phyloP scores from a whole-genome alignment of 805 yeast genomes.

The Scheffersomyces lignosus region DNA sequence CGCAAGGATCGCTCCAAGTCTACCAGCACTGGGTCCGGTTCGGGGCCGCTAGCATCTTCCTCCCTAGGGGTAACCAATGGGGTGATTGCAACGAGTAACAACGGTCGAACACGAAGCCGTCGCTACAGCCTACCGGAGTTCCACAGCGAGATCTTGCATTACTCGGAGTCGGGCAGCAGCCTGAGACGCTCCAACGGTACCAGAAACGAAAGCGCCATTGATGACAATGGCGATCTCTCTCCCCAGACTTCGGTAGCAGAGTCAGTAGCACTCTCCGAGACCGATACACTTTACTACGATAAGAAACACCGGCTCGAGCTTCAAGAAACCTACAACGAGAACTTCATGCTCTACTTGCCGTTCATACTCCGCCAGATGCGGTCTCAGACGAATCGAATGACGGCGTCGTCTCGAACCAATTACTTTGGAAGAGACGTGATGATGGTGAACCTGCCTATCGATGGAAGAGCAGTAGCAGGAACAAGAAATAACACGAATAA shows the following conservation, averaged over 20 bases:
- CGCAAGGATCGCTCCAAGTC: too few relatives aligned
- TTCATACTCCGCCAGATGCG: conserved; percentile 34
- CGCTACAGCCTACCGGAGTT: too few relatives aligned
- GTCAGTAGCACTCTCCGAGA: conserved; percentile 33
- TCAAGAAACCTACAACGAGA: conserved; percentile 38
- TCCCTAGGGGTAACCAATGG: too few relatives aligned
- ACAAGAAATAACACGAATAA: neutral
- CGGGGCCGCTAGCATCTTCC: too few relatives aligned
- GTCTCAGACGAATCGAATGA: conserved; percentile 1
- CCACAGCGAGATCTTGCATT: too few relatives aligned
- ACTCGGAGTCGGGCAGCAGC: too few relatives aligned
- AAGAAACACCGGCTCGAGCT: conserved; percentile 27
- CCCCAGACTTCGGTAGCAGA: too few relatives aligned
- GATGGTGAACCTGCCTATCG: too few relatives aligned
- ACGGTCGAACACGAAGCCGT: too few relatives aligned
- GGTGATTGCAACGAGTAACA: too few relatives aligned
- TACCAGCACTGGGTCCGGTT: too few relatives aligned
- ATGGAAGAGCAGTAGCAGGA: neutral
- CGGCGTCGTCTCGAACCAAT: neutral
- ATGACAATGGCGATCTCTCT: neutral
- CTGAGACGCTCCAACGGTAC: too few relatives aligned
- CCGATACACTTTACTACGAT: conserved; percentile 32
- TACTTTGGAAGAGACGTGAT: neutral
- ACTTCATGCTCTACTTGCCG: conserved; percentile 39
- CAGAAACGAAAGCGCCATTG: conserved; percentile 3